A percentile compares a stretch with the other conserved stretches of the same genome.
phyloP scores from a whole-genome alignment of 148 eudicot genomes.

The Cornus kousa region DNA sequence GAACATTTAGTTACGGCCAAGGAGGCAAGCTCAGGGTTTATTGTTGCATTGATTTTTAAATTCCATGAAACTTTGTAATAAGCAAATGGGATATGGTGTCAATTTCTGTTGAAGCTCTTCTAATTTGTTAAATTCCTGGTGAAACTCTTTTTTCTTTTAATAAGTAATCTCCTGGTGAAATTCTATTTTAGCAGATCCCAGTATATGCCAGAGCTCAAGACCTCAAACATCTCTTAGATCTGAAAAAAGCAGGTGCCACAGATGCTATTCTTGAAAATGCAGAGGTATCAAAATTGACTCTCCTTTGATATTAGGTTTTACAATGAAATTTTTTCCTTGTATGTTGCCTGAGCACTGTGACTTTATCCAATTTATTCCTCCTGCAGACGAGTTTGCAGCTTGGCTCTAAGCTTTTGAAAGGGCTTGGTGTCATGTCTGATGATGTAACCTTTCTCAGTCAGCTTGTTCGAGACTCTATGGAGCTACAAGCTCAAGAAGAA shows the following conservation, averaged over 20 bases:
- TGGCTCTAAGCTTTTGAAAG: conserved; percentile 90
- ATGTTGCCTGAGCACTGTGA: conserved; percentile 5
- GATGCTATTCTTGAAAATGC: conserved; percentile 96
- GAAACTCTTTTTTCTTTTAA: too few species aligned
- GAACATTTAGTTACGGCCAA: neutral
- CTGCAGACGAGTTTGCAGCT: conserved; percentile 94
- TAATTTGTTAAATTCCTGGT: neutral
- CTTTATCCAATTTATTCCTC: conserved; percentile 10
- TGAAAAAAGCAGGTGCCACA: conserved; percentile 92
- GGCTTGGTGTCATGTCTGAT: conserved; percentile 94
- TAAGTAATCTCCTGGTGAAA: neutral
- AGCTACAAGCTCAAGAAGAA: conserved; percentile 73
- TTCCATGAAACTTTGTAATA: neutral
- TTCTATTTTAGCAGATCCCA: conserved; percentile 50
- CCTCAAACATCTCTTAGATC: conserved; percentile 71
- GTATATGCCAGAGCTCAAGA: conserved; percentile 92
- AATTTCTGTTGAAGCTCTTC: neutral
- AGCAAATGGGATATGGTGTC: neutral
- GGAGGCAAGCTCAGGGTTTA: neutral
- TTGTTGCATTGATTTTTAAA: neutral
- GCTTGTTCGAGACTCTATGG: conserved; percentile 83
- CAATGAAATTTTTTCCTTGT: neutral
- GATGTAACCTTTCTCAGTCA: conserved; percentile 80
- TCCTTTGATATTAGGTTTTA: conserved; percentile 8
- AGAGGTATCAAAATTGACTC: conserved; percentile 49